Percentiles rank a stretch among this genome's conserved stretches.
phyloP scores from a whole-genome alignment of 2,329 filamentous ascomycete genomes.

The Pseudogymnoascus sp. region DNA sequence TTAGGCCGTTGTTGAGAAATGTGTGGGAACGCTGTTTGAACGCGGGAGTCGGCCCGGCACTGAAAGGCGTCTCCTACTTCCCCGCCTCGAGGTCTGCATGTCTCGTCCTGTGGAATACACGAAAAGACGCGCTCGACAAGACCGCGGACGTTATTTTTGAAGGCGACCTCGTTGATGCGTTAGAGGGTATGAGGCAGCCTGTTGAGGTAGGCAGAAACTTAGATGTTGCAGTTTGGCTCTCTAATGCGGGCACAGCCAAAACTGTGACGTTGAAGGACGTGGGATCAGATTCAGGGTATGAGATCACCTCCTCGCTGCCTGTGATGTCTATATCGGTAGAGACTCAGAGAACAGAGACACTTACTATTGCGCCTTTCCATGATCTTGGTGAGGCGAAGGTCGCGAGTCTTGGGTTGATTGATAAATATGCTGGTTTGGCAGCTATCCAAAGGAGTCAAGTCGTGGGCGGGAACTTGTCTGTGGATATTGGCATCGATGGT shows the following conservation, averaged over 20 bases:
- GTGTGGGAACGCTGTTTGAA: slow-evolving; percentile 7
- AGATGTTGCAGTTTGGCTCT: slow-evolving; percentile 11
- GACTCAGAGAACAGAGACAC: neutral
- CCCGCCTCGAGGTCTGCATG: neutral
- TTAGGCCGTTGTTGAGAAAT: slow-evolving; percentile 8
- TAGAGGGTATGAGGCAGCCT: neutral
- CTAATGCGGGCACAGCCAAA: slow-evolving; percentile 6
- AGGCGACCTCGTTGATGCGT: slow-evolving; percentile 7
- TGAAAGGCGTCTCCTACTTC: neutral
- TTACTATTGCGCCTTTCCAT: slow-evolving; percentile 9
- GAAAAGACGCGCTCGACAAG: neutral
- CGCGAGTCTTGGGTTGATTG: slow-evolving; percentile 11
- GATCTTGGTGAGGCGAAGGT: neutral
- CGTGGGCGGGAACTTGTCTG: neutral
- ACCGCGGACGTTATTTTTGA: slow-evolving; percentile 10
- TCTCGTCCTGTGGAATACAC: neutral
- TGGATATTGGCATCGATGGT: neutral
- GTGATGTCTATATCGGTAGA: neutral
- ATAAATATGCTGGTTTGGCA: slow-evolving; percentile 13
- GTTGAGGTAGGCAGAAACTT: neutral
- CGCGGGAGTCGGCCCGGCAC: neutral
- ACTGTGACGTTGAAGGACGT: slow-evolving; percentile 7
- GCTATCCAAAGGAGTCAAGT: slow-evolving; percentile 1
- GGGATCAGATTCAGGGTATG: neutral
- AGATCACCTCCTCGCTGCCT: neutral